Conservation (phyloP, 2,329 filamentous ascomycete species). For the Colletotrichum sp. region DNA sequence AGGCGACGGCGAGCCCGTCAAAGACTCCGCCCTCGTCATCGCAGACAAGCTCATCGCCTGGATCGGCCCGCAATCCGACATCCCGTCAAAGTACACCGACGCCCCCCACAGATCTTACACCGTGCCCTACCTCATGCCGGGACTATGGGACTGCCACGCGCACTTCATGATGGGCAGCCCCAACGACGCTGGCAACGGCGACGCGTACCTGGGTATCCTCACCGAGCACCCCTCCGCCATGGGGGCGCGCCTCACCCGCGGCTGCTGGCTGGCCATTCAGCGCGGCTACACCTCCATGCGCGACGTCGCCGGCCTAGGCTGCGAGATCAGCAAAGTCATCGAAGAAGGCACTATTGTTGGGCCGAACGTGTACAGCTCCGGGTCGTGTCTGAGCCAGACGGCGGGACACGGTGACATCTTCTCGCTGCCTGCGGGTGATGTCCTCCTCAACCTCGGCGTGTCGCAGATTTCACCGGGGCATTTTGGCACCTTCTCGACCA, state of each 20-base stretch:
- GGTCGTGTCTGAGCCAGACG: slow-evolving; percentile 48
- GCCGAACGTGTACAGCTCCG: slow-evolving; percentile 53
- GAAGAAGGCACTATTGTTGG: slow-evolving; percentile 45
- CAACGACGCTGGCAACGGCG: slow-evolving; percentile 23
- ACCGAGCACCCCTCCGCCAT: slow-evolving; percentile 32
- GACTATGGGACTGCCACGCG: slow-evolving; percentile 58
- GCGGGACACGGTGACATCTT: slow-evolving; percentile 54
- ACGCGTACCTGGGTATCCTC: slow-evolving; percentile 22
- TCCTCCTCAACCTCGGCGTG: slow-evolving; percentile 38
- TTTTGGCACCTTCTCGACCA: slow-evolving; percentile 29
- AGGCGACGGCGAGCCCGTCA: slow-evolving; percentile 45
- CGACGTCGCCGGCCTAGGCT: slow-evolving; percentile 41
- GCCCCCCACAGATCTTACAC: slow-evolving; percentile 30
- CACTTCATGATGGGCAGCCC: slow-evolving; percentile 45
- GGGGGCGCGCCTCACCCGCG: slow-evolving; percentile 45
- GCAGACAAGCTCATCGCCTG: slow-evolving; percentile 41
- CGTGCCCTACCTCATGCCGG: slow-evolving; percentile 53
- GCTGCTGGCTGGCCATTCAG: slow-evolving; percentile 44
- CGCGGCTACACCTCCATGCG: slow-evolving; percentile 56
- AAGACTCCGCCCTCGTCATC: slow-evolving; percentile 43
- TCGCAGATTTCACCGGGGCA: slow-evolving; percentile 32
- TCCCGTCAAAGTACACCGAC: slow-evolving; percentile 33
- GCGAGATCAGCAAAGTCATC: slow-evolving; percentile 18
- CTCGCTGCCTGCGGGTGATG: slow-evolving; percentile 37
- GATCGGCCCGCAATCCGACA: slow-evolving; percentile 35